These are phyloP conservation scores for Mentha longifolia DNA, from an alignment of 257 asterid species.

Conservation along the genomic window DNA sequence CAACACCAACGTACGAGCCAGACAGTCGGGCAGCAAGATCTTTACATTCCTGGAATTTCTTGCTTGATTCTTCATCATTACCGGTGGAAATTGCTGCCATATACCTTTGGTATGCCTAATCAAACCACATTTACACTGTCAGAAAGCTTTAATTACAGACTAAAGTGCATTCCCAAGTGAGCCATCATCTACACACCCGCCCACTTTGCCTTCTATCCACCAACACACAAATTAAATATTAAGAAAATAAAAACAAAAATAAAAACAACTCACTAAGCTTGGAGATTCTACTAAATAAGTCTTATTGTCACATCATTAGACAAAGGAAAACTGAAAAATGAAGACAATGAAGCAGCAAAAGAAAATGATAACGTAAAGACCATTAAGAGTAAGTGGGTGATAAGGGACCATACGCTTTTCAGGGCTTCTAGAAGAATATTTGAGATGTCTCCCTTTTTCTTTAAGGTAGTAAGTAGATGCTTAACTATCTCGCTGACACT, in stretches of 20 bases:
- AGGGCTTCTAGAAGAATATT: constrained; percentile 67
- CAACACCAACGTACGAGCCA: constrained; percentile 73
- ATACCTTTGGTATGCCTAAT: constrained; percentile 74
- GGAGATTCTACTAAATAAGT: neutral
- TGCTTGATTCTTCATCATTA: constrained; percentile 53
- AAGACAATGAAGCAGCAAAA: constrained; percentile 3
- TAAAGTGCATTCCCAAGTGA: neutral
- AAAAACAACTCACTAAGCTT: neutral
- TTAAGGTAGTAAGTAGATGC: constrained; percentile 74
- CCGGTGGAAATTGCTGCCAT: constrained; percentile 52
- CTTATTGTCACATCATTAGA: neutral
- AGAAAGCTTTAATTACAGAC: constrained; percentile 20
- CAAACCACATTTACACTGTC: constrained; percentile 30
- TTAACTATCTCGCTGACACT: constrained; percentile 80
- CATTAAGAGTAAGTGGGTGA: constrained; percentile 7
- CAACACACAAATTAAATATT: neutral
- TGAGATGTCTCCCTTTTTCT: constrained; percentile 73
- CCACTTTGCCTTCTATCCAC: neutral
- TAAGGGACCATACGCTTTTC: constrained; percentile 58
- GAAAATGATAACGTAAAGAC: constrained; percentile 24
- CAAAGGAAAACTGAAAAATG: neutral
- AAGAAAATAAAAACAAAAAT: neutral
- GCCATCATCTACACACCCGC: constrained; percentile 1
- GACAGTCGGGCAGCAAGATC: constrained; percentile 85
- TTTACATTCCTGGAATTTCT: constrained; percentile 78